Conservation (phyloP, 2,329 filamentous ascomycete species). For the Diaporthe caulivora region DNA sequence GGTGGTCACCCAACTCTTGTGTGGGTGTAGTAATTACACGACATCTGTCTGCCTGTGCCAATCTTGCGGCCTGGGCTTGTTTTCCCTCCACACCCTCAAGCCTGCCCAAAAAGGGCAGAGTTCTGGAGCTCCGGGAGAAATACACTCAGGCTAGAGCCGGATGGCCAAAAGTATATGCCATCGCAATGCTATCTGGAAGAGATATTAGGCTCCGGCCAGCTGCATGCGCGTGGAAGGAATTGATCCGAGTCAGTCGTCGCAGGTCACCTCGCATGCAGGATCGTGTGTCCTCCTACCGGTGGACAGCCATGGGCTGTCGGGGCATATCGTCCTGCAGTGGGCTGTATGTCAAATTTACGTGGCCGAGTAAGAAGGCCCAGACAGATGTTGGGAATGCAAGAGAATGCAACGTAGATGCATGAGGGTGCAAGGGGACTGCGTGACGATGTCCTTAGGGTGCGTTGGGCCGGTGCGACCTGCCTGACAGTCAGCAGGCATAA, state of each 20-base stretch:
- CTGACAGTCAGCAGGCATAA: slow-evolving; percentile 29
- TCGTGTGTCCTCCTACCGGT: neutral
- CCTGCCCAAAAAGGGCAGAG: too few species aligned
- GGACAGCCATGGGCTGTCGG: neutral
- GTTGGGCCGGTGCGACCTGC: neutral
- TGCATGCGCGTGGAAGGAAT: neutral
- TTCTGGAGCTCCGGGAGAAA: too few species aligned
- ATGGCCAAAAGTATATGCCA: neutral
- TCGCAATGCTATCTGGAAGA: neutral
- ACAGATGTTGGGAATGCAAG: neutral
- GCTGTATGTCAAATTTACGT: slow-evolving; percentile 19
- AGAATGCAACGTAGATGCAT: too few species aligned
- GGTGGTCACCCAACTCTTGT: too few species aligned
- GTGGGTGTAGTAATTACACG: too few species aligned
- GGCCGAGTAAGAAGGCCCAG: slow-evolving; percentile 19
- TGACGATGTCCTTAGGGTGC: neutral
- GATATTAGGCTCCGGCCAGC: neutral
- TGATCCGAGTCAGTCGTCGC: slow-evolving; percentile 3
- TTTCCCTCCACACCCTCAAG: too few species aligned
- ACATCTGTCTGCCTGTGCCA: too few species aligned
- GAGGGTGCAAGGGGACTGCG: neutral
- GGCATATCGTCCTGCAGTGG: neutral
- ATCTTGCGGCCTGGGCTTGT: too few species aligned
- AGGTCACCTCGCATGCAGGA: slow-evolving; percentile 25
- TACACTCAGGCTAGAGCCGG: neutral